phyloP scores from a whole-genome alignment of 2,329 filamentous ascomycete genomes.

The Hypoxylon sp. region DNA sequence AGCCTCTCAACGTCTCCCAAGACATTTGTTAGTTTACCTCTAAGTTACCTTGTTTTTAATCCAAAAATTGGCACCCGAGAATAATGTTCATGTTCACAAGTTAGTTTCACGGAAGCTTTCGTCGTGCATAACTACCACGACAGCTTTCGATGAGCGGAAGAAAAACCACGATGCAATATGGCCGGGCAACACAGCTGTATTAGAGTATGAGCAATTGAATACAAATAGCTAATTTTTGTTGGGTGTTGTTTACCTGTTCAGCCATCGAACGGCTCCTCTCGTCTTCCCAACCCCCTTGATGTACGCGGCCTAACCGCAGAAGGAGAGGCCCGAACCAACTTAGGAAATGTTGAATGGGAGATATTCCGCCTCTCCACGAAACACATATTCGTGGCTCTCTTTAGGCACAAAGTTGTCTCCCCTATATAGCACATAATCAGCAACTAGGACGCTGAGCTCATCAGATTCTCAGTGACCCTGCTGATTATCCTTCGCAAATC shows the following conservation, averaged over 20 bases:
- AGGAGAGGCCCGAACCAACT: neutral
- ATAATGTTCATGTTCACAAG: neutral
- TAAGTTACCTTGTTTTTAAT: neutral
- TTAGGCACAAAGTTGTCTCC: constrained; percentile 1
- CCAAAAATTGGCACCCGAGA: neutral
- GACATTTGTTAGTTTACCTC: neutral
- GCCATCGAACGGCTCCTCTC: constrained; percentile 20
- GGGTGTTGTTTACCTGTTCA: constrained; percentile 52
- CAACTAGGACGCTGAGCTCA: constrained; percentile 1
- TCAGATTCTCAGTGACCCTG: constrained; percentile 40
- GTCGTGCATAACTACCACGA: constrained; percentile 11
- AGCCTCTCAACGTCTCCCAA: neutral
- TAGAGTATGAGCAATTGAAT: constrained; percentile 51
- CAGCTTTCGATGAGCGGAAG: constrained; percentile 28
- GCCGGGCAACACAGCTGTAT: constrained; percentile 40
- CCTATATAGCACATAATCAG: constrained; percentile 17
- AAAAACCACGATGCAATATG: constrained; percentile 7
- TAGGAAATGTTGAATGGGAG: neutral
- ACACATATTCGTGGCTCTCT: neutral
- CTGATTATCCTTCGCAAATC: constrained; percentile 62
- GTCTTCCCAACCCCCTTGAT: constrained; percentile 12
- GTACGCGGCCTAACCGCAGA: constrained; percentile 1
- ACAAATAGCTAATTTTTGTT: constrained; percentile 42
- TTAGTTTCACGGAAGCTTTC: neutral
- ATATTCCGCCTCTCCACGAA: constrained; percentile 3